Percentiles rank a stretch among this genome's conserved stretches.
phyloP scores from a whole-genome alignment of 805 yeast species.

The Pichia paraexigua region DNA sequence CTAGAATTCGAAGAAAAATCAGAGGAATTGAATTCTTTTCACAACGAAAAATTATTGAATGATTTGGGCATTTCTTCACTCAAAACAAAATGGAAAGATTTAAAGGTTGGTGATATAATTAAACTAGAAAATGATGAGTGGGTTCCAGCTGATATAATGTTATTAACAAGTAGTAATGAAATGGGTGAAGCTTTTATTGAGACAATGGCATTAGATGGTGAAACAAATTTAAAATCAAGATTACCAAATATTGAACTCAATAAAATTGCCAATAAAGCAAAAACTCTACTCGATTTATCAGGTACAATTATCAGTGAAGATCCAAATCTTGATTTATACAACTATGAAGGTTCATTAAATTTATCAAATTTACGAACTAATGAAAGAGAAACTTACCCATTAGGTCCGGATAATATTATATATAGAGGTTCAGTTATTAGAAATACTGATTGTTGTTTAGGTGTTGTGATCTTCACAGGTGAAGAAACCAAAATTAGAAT shows the following conservation, averaged over 20 bases:
- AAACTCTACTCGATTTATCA: slow-evolving; percentile 40
- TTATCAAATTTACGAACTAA: slow-evolving; percentile 22
- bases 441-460: slow-evolving; percentile 68
- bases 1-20: slow-evolving; percentile 10
- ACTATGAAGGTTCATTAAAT: slow-evolving; percentile 72
- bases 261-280: slow-evolving; percentile 40
- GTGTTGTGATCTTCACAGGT: slow-evolving; percentile 86
- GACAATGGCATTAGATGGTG: slow-evolving; percentile 98
- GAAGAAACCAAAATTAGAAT: slow-evolving; percentile 92
- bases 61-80: slow-evolving; percentile 13
- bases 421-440: slow-evolving; percentile 88
- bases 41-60: slow-evolving; percentile 12
- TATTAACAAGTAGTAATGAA: slow-evolving; percentile 62
- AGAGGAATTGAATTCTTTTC: slow-evolving; percentile 20
- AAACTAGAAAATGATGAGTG: slow-evolving; percentile 73
- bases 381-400: slow-evolving; percentile 40
- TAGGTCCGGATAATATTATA: slow-evolving; percentile 74
- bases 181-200: slow-evolving; percentile 68
- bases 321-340: slow-evolving; percentile 86
- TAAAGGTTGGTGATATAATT: slow-evolving; percentile 84
- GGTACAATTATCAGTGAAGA: slow-evolving; percentile 70
- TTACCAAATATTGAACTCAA: slow-evolving; percentile 59
- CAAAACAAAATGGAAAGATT: slow-evolving; percentile 56
- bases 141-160: slow-evolving; percentile 85
- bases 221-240: slow-evolving; percentile 79